Evolutionary conservation across 1,284 basidiomycete species (phyloP).

Genomic region (Moesziomyces antarcticus): DNA sequence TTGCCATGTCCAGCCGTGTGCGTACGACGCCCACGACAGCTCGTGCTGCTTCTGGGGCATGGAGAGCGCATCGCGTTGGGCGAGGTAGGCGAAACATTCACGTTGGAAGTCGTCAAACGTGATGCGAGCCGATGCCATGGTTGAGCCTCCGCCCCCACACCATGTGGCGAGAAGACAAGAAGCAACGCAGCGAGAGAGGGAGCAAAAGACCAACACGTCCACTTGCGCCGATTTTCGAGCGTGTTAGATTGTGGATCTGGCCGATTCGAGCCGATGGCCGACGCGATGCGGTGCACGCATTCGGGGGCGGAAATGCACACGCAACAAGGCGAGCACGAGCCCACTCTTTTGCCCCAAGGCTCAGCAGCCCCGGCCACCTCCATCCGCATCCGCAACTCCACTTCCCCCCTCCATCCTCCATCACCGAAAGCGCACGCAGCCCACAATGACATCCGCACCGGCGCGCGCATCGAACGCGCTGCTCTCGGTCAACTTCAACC

Average conservation of each 20-base stretch:
- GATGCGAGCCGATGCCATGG: conserved; percentile 1
- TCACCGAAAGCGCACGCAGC: not conserved
- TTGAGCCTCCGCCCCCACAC: not conserved
- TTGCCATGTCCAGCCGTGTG: conserved; percentile 11
- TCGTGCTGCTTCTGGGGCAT: no score
- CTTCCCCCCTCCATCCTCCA: not conserved
- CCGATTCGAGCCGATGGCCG: no score
- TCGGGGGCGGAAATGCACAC: no score
- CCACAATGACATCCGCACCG: conserved; percentile 26
- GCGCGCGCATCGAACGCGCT: conserved; percentile 35
- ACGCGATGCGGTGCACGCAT: no score
- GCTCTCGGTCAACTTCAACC: conserved; percentile 60
- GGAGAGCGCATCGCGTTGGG: conserved; percentile 1
- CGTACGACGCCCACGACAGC: conserved; percentile 26
- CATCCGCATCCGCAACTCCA: not conserved
- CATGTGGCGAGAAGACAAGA: conserved; percentile 4
- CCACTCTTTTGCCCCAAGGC: conserved; percentile 1
- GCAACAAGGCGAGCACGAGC: conserved; percentile 14
- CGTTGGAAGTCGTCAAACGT: conserved; percentile 6
- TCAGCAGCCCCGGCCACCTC: not conserved
- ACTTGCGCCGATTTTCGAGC: no score
- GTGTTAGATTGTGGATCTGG: conserved; percentile 13
- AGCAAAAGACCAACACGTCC: no score
- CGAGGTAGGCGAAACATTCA: conserved; percentile 6
- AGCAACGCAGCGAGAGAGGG: not conserved